Evolutionary conservation across 2,329 filamentous ascomycete species (phyloP).

Genomic region (Talaromyces sp.): DNA sequence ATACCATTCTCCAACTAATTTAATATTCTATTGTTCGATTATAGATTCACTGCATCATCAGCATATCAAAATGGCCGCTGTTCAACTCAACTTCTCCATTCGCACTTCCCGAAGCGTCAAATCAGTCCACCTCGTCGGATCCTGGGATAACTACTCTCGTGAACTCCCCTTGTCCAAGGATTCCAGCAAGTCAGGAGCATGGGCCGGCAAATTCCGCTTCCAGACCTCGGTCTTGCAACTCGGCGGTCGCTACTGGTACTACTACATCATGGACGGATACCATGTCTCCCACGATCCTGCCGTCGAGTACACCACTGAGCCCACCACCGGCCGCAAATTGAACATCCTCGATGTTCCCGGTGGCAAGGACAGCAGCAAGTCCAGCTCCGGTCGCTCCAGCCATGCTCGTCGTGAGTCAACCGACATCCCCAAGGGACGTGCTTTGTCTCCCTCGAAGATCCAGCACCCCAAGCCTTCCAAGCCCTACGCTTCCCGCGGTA

Average conservation of each 20-base stretch:
- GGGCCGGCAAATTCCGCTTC: constrained; percentile 97
- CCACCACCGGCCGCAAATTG: constrained; percentile 91
- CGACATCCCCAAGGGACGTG: constrained; percentile 82
- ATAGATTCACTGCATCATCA: constrained; percentile 30
- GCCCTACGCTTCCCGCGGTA: constrained; percentile 80
- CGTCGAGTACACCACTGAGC: constrained; percentile 83
- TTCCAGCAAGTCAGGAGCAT: constrained; percentile 78
- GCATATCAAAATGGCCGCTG: constrained; percentile 69
- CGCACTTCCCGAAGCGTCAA: constrained; percentile 95
- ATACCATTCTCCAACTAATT: constrained; percentile 4
- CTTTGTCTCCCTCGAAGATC: constrained; percentile 84
- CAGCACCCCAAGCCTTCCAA: constrained; percentile 84
- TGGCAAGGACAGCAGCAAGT: constrained; percentile 30
- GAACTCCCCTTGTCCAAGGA: constrained; percentile 94
- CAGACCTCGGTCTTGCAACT: constrained; percentile 79
- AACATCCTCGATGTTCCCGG: constrained; percentile 93
- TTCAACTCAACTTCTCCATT: constrained; percentile 93
- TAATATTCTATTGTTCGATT: constrained; percentile 25
- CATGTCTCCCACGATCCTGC: constrained; percentile 95
- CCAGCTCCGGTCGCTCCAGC: constrained; percentile 35
- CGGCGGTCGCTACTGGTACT: constrained; percentile 98
- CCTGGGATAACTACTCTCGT: constrained; percentile 94
- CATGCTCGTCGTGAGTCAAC: constrained; percentile 48
- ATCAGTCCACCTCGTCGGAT: constrained; percentile 94
- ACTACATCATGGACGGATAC: constrained; percentile 99